Evolutionary conservation across 139 green algal genomes (phyloP).

Genomic region (Picochlorum sp.): DNA sequence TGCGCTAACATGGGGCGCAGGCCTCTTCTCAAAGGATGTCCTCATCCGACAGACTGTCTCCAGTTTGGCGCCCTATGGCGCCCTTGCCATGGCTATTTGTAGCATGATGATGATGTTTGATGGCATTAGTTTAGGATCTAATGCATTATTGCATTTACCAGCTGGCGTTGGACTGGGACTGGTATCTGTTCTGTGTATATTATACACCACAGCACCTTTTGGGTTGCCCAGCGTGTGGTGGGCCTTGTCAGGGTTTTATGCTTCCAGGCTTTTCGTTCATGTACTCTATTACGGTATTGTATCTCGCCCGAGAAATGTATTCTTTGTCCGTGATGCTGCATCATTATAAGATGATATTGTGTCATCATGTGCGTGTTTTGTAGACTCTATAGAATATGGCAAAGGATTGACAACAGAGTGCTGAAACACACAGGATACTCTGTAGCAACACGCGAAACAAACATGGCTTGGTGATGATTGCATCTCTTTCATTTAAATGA

Average conservation of each 20-base stretch:
- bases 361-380: too few relatives aligned
- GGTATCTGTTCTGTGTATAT: slow-evolving; percentile 5
- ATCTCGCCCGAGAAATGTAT: slow-evolving; percentile 7
- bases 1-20: slow-evolving; percentile 17
- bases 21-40: slow-evolving; percentile 35
- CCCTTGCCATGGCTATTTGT: slow-evolving; percentile 27
- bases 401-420: too few relatives aligned
- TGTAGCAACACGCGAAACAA: too few relatives aligned
- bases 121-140: slow-evolving; percentile 41
- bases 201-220: slow-evolving; percentile 3
- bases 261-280: slow-evolving; percentile 18
- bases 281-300: slow-evolving; percentile 14
- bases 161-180: slow-evolving; percentile 24
- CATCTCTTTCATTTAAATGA: too few relatives aligned
- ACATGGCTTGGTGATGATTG: too few relatives aligned
- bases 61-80: slow-evolving; percentile 14
- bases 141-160: slow-evolving; percentile 37
- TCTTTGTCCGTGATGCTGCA: not conserved
- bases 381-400: too few relatives aligned
- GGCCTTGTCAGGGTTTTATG: slow-evolving; percentile 28
- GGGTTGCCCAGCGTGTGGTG: slow-evolving; percentile 29
- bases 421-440: too few relatives aligned
- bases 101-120: slow-evolving; percentile 48
- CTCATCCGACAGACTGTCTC: slow-evolving; percentile 21
- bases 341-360: not conserved